These are phyloP conservation scores for Spinacia oleracea DNA, from an alignment of 179 eudicot genomes.

Conservation along the genomic window DNA sequence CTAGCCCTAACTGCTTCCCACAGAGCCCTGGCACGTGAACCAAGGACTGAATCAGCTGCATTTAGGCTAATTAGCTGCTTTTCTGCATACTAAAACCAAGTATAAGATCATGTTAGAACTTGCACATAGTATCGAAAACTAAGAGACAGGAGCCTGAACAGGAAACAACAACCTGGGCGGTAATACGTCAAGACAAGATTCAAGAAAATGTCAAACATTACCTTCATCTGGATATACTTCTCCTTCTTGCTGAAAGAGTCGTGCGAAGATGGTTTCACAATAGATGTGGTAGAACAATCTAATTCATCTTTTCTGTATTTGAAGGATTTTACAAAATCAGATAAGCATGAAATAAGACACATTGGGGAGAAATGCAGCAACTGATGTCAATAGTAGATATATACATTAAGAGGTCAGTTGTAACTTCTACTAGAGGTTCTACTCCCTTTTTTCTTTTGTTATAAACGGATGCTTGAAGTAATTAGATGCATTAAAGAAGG, in stretches of 20 bases:
- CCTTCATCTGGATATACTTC: constrained; percentile 84
- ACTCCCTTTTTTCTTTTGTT: too few relatives aligned
- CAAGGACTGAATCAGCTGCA: constrained; percentile 26
- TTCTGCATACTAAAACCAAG: constrained; percentile 58
- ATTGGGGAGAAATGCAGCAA: neutral
- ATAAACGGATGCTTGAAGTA: too few relatives aligned
- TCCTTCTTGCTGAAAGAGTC: constrained; percentile 66
- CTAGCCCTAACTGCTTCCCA: constrained; percentile 85
- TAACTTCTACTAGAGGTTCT: constrained; percentile 8
- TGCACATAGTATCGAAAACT: constrained; percentile 6
- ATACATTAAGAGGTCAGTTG: neutral
- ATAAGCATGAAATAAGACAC: constrained; percentile 6
- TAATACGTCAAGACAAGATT: neutral
- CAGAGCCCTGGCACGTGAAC: constrained; percentile 49
- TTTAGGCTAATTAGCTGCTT: constrained; percentile 60
- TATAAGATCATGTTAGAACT: neutral
- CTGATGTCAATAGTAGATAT: neutral
- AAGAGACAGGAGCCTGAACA: constrained; percentile 11
- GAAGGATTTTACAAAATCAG: constrained; percentile 8
- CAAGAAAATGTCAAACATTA: constrained; percentile 29
- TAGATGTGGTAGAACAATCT: constrained; percentile 27
- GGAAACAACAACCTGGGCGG: neutral
- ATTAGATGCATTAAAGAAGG: too few relatives aligned
- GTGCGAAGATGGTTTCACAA: constrained; percentile 55
- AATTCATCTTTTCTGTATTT: constrained; percentile 50